Percentiles rank a stretch among this genome's conserved stretches.
Evolutionary conservation across 108 stramenopile genomes (phyloP).

Genomic region (Discostella pseudostelligera): DNA sequence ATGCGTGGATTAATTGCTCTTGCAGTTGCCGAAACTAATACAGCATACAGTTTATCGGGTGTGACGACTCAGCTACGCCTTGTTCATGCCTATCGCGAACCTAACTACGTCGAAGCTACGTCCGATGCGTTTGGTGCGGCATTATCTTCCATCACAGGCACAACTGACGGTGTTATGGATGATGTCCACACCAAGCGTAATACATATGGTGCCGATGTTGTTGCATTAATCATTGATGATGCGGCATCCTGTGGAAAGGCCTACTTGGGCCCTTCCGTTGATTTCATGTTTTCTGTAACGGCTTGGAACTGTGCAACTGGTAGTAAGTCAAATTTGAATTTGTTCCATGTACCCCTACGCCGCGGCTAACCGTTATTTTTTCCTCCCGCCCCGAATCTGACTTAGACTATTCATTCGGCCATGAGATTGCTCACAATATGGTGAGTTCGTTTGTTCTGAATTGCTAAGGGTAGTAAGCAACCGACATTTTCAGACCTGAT

Average conservation of each 20-base stretch:
- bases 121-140: neutral
- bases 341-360: no score
- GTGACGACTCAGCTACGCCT: constrained; percentile 11
- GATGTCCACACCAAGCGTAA: constrained; percentile 25
- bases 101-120: neutral
- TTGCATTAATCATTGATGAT: constrained; percentile 23
- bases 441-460: constrained; percentile 1
- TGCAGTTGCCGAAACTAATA: constrained; percentile 25
- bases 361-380: no score
- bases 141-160: neutral
- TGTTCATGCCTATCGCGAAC: constrained; percentile 11
- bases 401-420: constrained; percentile 30
- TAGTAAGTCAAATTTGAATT: no score
- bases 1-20: constrained; percentile 20
- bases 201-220: constrained; percentile 37
- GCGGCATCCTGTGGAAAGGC: constrained; percentile 23
- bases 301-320: constrained; percentile 36
- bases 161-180: constrained; percentile 18
- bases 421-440: constrained; percentile 26
- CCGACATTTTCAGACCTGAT: neutral
- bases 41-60: constrained; percentile 15
- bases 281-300: constrained; percentile 17
- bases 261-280: neutral
- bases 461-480: no score
- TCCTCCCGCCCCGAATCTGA: no score